These are phyloP conservation scores for Collariella sp. DNA, from an alignment of 495 filamentous ascomycete genomes.

Conservation along the genomic window DNA sequence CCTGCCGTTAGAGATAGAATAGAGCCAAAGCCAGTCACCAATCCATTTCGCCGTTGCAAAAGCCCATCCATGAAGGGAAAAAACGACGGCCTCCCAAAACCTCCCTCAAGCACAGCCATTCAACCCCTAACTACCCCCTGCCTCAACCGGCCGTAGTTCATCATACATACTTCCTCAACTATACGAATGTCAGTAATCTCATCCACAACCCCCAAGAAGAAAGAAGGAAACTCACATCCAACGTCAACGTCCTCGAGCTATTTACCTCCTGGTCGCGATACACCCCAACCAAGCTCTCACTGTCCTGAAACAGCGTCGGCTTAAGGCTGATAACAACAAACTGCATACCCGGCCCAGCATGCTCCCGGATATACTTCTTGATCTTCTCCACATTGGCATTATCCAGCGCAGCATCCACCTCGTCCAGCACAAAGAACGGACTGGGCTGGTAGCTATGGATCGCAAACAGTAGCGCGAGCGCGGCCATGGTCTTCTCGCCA, in stretches of 20 bases:
- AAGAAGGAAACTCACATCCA: conserved; percentile 68
- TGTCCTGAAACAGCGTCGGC: conserved; percentile 85
- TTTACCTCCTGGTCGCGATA: conserved; percentile 91
- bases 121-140: not conserved
- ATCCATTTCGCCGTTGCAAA: not conserved
- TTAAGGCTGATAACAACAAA: conserved; percentile 98
- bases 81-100: not conserved
- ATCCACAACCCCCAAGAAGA: not conserved
- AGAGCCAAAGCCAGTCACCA: not conserved
- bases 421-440: conserved; percentile 97
- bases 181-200: not conserved
- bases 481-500: conserved; percentile 98
- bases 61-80: not conserved
- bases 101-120: not conserved
- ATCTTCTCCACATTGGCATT: conserved; percentile 94
- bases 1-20: not conserved
- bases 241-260: conserved; percentile 75
- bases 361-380: conserved; percentile 86
- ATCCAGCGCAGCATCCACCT: conserved; percentile 95
- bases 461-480: conserved; percentile 87
- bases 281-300: conserved; percentile 88
- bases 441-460: conserved; percentile 90
- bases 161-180: conserved; percentile 33
- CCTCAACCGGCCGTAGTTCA: not conserved
- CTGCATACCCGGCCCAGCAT: conserved; percentile 95